Conservation (phyloP, 2,329 filamentous ascomycete species). For the Amesomyces nigricolor region DNA sequence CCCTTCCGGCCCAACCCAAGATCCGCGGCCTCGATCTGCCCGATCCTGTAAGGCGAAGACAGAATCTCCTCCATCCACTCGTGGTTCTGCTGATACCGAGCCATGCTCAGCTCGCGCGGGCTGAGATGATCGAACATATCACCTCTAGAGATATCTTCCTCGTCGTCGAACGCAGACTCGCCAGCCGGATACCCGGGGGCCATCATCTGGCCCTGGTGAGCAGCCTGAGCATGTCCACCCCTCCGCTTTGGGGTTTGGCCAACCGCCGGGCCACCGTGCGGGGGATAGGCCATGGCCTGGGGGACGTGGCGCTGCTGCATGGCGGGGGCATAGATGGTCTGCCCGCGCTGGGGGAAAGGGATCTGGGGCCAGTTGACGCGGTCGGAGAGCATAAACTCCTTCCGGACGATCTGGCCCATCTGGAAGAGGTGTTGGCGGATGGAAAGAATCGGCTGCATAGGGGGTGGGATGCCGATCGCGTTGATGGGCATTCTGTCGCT, state of each 20-base stretch:
- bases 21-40: constrained; percentile 80
- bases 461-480: constrained; percentile 58
- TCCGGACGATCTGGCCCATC: constrained; percentile 76
- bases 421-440: constrained; percentile 60
- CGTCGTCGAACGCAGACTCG: constrained; percentile 64
- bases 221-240: constrained; percentile 32
- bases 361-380: constrained; percentile 86
- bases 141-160: constrained; percentile 80
- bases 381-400: constrained; percentile 93
- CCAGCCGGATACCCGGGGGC: constrained; percentile 21
- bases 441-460: constrained; percentile 54
- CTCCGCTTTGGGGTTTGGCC: constrained; percentile 51
- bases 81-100: constrained; percentile 88
- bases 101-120: constrained; percentile 80
- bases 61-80: constrained; percentile 99
- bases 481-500: constrained; percentile 66
- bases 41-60: constrained; percentile 79
- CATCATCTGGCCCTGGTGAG: constrained; percentile 22
- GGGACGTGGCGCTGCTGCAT: constrained; percentile 45
- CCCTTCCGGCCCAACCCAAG: constrained; percentile 81
- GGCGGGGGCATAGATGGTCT: constrained; percentile 47
- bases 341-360: constrained; percentile 54
- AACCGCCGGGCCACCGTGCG: constrained; percentile 39
- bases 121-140: constrained; percentile 88
- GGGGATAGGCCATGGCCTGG: constrained; percentile 58